Base-by-base conservation (phyloP, 352 stramenopile species). In the Pythium brassicae region DNA sequence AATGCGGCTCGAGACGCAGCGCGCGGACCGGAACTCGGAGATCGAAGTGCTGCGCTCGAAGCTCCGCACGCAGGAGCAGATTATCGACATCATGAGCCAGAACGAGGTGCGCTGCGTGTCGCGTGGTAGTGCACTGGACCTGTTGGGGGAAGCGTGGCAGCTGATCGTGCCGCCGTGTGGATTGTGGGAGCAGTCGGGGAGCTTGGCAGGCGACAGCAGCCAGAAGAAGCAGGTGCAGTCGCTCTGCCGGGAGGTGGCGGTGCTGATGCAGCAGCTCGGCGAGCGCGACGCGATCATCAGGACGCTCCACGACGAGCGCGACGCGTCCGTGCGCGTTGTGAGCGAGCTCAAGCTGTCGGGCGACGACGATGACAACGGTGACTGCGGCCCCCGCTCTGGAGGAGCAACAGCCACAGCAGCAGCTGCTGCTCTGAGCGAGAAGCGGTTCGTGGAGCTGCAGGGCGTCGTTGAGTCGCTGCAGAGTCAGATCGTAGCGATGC, bases 251-350 rank as follows among this genome's bases (percentile, higher is more conserved):
- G 68, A 89, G 62, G 74, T 92, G 2, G 72, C 72, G 0, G 61
- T 59, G 1, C 58, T 92, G 0, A 72, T 86, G 8, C 69, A 78
- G 50, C 73, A 92, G 50, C 50, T 89, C 6, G 66, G 65, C 14
- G 66, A 92, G 35, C 68, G 72, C 1, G 75, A 92, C 53, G 69
- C 65, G 20, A 57, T 78, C 45, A 89, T 89, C 53, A 59, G 76
- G 37, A 86, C 64, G 32, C 57, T 92, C 19, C 66, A 81, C 25
- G 62, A 75, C 26, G 79, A 87, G 49, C 66, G 71, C 1, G 66
- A 86, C 43, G 69, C 68, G 48, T 79, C 69, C 10, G 65, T 53
- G 19, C 71, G 66, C 12, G 53, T 68, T 42, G 61, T 84, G 25
- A 76, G 79, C 46, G 61, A 76, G 29, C 62, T 88, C 9, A 82